Base-by-base conservation (phyloP, 208 protist species). In the Leishmania tarentolae region DNA sequence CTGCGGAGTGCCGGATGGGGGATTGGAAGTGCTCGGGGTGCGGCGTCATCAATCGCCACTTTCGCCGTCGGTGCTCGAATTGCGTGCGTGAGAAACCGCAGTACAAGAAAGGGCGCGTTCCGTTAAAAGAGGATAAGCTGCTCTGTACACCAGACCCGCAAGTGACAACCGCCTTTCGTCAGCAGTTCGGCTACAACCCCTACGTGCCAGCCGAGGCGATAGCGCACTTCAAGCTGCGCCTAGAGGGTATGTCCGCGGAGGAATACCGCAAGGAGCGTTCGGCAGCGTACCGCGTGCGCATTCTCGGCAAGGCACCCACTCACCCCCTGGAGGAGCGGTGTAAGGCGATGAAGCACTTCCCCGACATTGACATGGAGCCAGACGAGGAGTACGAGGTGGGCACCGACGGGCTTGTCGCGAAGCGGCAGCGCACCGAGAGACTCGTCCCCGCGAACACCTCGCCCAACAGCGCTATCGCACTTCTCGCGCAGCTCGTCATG, bases 11-110 rank as follows among this genome's bases (percentile, higher is more conserved):
- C 81, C 91, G 94, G 37, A 90, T 95, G 75, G 95, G 95, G 0
- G 95, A 98, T 86, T 98, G 95, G 94, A 97, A 97, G 85, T 98
- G 95, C 81, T 78, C 87, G 6, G 88, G 88, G 7, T 98, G 95
- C 72, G 95, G 94, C 75, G 91, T 92, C 47, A 98, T 98, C 77
- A 98, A 98, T 87, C 94, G 95, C 1, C 95, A 98, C 85, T 98
- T 94, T 85, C 94, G 95, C 57, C 90, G 93, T 40, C 90, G 94
- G 68, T 98, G 95, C 86, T 90, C 90, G n/a, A 95, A 92, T 84
- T 98, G 95, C 79, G 92, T 96, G 56, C 88, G 89, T 35, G 95
- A 98, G 85, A 97, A 97, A 83, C 92, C 93, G 75, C 95, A 98
- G 84, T 98, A 97, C 86, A 95, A 97, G 78, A 92, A 92, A 66